Evolutionary conservation across 768 basidiomycete genomes (phyloP), one percentile per base, ranked within the genome.

Genomic region (Tylopilus balloui): DNA sequence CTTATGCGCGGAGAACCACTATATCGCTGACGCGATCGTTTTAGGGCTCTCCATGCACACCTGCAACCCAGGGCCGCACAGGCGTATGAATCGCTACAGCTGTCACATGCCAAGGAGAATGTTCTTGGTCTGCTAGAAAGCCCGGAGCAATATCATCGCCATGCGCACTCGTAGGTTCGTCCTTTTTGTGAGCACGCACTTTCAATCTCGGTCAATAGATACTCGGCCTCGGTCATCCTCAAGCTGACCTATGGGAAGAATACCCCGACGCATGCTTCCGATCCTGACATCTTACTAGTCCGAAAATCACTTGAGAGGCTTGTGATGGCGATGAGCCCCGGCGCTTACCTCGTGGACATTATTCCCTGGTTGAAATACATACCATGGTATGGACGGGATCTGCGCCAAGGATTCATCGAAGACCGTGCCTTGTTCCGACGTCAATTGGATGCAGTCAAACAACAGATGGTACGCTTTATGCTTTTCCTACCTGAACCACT

Each of bases 361-460:
- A 61, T 64, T 14, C 69, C 71, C 4, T 54, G 63, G 36, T 53
- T 71, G 19, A 55, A 56, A 38, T 78, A 77, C 57, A 56, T 84
- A n/a, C 83, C 83, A 0, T 79, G 78, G n/a, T 82, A 83, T 56
- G 69, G 79, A 6, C 71, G 72, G 5, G 77, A 79, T 45, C 67
- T 86, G 7, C 71, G 72, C 46, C 68, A 68, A 1, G 78, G 77
- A 6, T 81, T 83, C 51, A 48, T 59, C 3, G 75, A 78, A 43
- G 80, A 81, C 52, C 62, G 75, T 1, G 56, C 35, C 0, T 56
- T 82, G 9, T 82, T 77, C 64, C 74, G 67, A 48, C 63, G 66
- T 1, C 77, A 79, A 36, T 60, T 83, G 4, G 56, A 65, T 37
- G 60, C 65, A 29, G 78, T 79, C 10, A 71, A 70, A 41, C 58